phyloP scores from a whole-genome alignment of 2,329 filamentous ascomycete species.

The Aureobasidium sp. region DNA sequence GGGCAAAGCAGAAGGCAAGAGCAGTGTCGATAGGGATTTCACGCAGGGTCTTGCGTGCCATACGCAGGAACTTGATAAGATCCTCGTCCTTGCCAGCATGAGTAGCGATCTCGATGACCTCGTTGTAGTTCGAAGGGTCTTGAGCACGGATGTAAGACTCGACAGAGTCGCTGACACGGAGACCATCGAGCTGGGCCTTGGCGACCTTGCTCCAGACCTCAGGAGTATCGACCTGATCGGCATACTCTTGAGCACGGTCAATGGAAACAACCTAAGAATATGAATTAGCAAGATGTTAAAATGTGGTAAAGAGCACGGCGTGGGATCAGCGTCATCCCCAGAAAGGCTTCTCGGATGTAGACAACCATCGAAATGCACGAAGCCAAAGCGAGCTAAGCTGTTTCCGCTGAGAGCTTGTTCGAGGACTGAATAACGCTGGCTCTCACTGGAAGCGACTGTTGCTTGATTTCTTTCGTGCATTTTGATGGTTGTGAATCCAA shows the following conservation, averaged over 20 bases:
- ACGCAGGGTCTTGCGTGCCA: conserved; percentile 94
- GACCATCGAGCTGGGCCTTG: conserved; percentile 93
- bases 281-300: not conserved
- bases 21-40: conserved; percentile 91
- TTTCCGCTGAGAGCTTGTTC: not conserved
- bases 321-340: not conserved
- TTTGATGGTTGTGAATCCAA: not conserved
- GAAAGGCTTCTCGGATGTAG: not conserved
- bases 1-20: conserved; percentile 86
- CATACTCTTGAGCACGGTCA: conserved; percentile 90
- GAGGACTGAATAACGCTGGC: not conserved
- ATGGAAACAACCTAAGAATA: conserved; percentile 65
- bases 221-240: conserved; percentile 85
- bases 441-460: not conserved
- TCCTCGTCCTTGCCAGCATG: conserved; percentile 97
- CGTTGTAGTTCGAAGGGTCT: conserved; percentile 85
- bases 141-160: conserved; percentile 95
- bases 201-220: conserved; percentile 98
- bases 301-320: no score
- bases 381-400: not conserved
- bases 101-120: conserved; percentile 93
- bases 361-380: not conserved
- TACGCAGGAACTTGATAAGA: conserved; percentile 89
- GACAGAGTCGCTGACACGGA: conserved; percentile 85
- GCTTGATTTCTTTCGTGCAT: not conserved